Percentiles rank a stretch among this genome's conserved stretches.
Conservation (phyloP, 1,284 basidiomycete species). For the Rhodofomes roseus region DNA sequence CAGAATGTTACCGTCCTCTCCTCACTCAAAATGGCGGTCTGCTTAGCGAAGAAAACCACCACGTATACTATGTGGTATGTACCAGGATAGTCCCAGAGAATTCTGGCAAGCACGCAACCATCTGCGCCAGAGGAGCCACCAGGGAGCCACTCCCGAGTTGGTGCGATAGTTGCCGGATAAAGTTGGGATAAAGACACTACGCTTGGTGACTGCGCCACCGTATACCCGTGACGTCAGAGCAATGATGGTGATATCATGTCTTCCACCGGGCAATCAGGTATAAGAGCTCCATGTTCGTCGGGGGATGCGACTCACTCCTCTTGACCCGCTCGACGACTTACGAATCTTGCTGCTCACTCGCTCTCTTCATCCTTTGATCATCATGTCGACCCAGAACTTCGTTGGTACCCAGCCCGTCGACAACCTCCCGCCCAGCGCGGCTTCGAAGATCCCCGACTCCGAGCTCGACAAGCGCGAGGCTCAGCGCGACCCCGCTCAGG, state of each 20-base stretch:
- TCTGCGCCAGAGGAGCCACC: no score
- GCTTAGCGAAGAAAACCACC: no score
- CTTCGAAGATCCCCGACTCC: slow-evolving; percentile 8
- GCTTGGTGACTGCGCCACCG: not conserved
- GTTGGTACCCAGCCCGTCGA: slow-evolving; percentile 11
- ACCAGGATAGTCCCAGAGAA: no score
- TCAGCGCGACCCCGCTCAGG: slow-evolving; percentile 5
- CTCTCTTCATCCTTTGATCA: not conserved
- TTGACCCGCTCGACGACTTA: not conserved
- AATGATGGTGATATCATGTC: not conserved
- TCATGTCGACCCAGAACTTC: slow-evolving; percentile 10
- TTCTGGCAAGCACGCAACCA: no score
- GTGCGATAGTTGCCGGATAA: not conserved
- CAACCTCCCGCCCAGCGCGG: slow-evolving; percentile 4
- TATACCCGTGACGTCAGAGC: not conserved
- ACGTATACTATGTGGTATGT: no score
- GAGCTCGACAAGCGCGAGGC: slow-evolving; percentile 9
- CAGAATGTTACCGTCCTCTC: no score
- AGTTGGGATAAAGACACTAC: no score
- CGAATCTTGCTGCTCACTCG: not conserved
- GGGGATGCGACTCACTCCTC: not conserved
- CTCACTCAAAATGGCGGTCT: no score
- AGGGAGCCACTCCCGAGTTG: not conserved
- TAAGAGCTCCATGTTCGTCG: not conserved
- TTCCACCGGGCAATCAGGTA: not conserved